Evolutionary conservation across 495 filamentous ascomycete genomes (phyloP).

Genomic region (Xylaria venustula): DNA sequence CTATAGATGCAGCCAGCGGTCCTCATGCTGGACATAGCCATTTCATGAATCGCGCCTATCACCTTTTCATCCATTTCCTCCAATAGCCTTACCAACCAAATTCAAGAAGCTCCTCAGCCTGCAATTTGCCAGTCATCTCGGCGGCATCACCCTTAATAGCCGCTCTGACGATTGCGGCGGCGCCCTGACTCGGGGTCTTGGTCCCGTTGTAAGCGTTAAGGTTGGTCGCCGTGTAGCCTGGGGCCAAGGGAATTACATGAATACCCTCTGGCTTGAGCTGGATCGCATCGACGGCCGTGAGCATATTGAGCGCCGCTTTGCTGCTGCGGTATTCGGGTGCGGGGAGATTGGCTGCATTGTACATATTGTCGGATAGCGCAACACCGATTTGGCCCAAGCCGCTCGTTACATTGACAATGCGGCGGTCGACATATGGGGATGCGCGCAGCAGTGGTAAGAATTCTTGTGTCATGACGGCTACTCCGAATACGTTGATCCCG

Average conservation of each 20-base stretch:
- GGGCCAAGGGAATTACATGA: constrained; percentile 16
- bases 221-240: constrained; percentile 24
- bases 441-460: constrained; percentile 39
- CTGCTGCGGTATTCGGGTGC: constrained; percentile 19
- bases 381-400: constrained; percentile 36
- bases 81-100: constrained; percentile 3
- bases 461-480: constrained; percentile 34
- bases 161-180: constrained; percentile 2
- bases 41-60: too few species aligned
- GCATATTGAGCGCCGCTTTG: constrained; percentile 28
- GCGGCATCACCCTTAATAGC: constrained; percentile 5
- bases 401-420: constrained; percentile 19
- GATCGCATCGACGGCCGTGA: constrained; percentile 12
- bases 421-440: constrained; percentile 5
- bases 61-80: too few species aligned
- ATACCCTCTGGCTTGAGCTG: constrained; percentile 7
- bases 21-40: too few species aligned
- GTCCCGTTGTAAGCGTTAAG: constrained; percentile 15
- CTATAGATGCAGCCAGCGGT: too few species aligned
- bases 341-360: constrained; percentile 2
- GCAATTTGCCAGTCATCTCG: not conserved
- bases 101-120: not conserved
- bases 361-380: constrained; percentile 15
- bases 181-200: constrained; percentile 15
- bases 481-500: constrained; percentile 39